These are phyloP conservation scores for Backusella liffmaniae DNA, from an alignment of 192 early-diverging fungal species.

Conservation along the genomic window DNA sequence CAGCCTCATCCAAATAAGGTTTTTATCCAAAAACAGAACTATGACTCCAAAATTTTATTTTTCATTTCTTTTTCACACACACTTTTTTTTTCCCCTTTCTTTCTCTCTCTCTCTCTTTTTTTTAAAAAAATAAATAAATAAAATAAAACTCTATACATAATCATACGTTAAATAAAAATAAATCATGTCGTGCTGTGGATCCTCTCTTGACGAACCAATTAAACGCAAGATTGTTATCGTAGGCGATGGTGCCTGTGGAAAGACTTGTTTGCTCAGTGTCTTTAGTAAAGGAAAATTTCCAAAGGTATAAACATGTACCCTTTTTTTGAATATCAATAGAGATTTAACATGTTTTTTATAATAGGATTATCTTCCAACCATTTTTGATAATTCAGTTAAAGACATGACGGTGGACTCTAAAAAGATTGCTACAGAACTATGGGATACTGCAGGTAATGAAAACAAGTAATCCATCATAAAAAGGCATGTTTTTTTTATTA, in stretches of 20 bases:
- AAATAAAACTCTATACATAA: neutral
- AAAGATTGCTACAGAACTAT: constrained; percentile 27
- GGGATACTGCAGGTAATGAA: constrained; percentile 40
- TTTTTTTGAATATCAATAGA: neutral
- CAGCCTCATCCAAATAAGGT: constrained; percentile 1
- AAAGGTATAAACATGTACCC: constrained; percentile 18
- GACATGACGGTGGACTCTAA: constrained; percentile 29
- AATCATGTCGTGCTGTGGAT: constrained; percentile 5
- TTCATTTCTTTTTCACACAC: neutral
- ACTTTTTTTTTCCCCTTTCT: neutral
- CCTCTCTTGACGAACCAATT: constrained; percentile 1
- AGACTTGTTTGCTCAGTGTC: constrained; percentile 36
- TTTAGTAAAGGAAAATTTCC: constrained; percentile 34
- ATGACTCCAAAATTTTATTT: neutral
- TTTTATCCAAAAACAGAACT: neutral
- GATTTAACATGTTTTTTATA: neutral
- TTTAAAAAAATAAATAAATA: neutral
- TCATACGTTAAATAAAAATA: neutral
- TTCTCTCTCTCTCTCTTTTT: neutral
- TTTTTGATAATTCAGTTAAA: constrained; percentile 38
- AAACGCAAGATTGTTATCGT: constrained; percentile 24
- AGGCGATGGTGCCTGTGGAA: constrained; percentile 35
- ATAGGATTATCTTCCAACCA: constrained; percentile 37
- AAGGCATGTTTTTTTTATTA: neutral
- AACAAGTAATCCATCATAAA: neutral